Evolutionary conservation across 768 basidiomycete species (phyloP).

Genomic region (Suillus placidus): DNA sequence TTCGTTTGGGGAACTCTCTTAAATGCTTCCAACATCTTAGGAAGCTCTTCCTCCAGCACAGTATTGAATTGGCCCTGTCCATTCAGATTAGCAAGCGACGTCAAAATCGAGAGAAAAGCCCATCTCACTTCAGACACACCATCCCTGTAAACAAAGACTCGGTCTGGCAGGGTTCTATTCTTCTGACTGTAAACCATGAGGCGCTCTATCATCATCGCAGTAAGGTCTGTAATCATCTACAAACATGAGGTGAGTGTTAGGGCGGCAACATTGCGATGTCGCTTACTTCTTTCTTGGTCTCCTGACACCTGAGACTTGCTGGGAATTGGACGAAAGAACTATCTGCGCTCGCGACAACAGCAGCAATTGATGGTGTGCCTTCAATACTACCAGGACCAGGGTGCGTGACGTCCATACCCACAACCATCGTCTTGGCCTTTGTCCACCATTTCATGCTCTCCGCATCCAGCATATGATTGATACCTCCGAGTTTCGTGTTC

Average conservation of each 20-base stretch:
- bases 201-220: constrained; percentile 72
- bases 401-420: constrained; percentile 86
- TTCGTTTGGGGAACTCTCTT: constrained; percentile 42
- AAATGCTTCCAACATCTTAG: constrained; percentile 64
- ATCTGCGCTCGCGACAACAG: constrained; percentile 79
- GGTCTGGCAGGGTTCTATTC: constrained; percentile 61
- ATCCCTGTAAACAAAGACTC: constrained; percentile 76
- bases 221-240: constrained; percentile 73
- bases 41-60: constrained; percentile 62
- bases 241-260: not conserved
- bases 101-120: not conserved
- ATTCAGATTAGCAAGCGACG: not conserved
- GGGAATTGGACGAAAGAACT: constrained; percentile 75
- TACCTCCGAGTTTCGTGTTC: constrained; percentile 81
- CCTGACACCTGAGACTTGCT: constrained; percentile 69
- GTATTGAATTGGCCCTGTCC: constrained; percentile 73
- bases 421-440: constrained; percentile 74
- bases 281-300: constrained; percentile 34
- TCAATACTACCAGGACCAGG: constrained; percentile 66
- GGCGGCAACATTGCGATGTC: not conserved
- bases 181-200: constrained; percentile 57
- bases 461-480: constrained; percentile 74
- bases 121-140: constrained; percentile 75
- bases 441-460: constrained; percentile 64
- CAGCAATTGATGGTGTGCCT: constrained; percentile 83